Evolutionary conservation across 768 basidiomycete species (phyloP).

Genomic region (Podaxis pistillaris): DNA sequence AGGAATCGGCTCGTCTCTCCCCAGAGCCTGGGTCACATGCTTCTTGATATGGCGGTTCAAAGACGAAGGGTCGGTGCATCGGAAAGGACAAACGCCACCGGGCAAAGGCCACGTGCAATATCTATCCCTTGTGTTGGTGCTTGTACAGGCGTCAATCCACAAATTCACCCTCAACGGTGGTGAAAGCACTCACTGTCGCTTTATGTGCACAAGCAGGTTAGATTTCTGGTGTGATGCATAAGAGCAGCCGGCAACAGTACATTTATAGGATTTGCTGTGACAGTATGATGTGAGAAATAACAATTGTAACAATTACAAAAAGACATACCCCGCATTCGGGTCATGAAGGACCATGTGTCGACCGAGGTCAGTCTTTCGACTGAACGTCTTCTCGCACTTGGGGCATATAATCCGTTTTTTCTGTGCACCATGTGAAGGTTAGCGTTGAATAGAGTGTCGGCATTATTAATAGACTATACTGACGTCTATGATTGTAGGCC

Average conservation of each 20-base stretch:
- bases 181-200: neutral
- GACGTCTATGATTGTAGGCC: too few species aligned
- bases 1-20: neutral
- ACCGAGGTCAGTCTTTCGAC: neutral
- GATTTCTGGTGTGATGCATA: neutral
- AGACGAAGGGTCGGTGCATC: conserved; percentile 1
- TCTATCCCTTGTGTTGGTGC: neutral
- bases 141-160: neutral
- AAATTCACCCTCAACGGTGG: neutral
- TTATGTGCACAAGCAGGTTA: neutral
- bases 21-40: neutral
- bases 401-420: neutral
- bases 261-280: neutral
- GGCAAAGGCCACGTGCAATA: neutral
- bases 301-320: neutral
- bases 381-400: neutral
- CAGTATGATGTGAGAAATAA: neutral
- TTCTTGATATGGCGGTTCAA: neutral
- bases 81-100: neutral
- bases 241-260: neutral
- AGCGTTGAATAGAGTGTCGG: neutral
- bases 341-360: neutral
- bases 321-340: neutral
- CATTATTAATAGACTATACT: too few species aligned
- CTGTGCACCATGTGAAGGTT: neutral